These are phyloP conservation scores for Leccinum imitatum DNA, from an alignment of 768 basidiomycete species.

Conservation along the genomic window DNA sequence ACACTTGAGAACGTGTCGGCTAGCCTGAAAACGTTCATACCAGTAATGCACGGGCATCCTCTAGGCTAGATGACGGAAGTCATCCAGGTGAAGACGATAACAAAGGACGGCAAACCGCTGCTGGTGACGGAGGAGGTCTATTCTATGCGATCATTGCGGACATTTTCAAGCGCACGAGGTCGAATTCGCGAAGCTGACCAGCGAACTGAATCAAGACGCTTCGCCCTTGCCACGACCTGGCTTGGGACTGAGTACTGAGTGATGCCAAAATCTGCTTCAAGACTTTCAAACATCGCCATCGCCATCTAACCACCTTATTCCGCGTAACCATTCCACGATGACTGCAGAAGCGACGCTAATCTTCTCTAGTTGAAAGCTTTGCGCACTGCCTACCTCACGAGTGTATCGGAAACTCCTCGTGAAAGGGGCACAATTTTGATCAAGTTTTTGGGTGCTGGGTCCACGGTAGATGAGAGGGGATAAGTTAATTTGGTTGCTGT, in stretches of 20 bases:
- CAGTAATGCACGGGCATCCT: too few relatives aligned
- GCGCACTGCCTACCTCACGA: neutral
- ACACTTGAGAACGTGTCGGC: too few relatives aligned
- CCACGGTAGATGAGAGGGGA: neutral
- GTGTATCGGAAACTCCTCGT: neutral
- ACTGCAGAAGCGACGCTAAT: slow-evolving; percentile 4
- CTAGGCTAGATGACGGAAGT: slow-evolving; percentile 20
- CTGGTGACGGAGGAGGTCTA: slow-evolving; percentile 24
- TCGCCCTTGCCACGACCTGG: neutral
- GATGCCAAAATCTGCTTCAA: slow-evolving; percentile 9
- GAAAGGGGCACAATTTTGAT: slow-evolving; percentile 8
- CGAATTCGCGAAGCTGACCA: slow-evolving; percentile 30
- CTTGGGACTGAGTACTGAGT: neutral
- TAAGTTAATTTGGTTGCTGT: too few relatives aligned
- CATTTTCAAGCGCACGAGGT: slow-evolving; percentile 31
- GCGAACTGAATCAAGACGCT: slow-evolving; percentile 20
- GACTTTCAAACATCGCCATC: slow-evolving; percentile 2
- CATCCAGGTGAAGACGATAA: slow-evolving; percentile 31
- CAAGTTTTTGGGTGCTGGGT: neutral
- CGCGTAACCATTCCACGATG: slow-evolving; percentile 1
- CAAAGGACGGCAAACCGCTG: slow-evolving; percentile 20
- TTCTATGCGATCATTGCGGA: slow-evolving; percentile 31
- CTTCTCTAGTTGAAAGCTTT: slow-evolving; percentile 5
- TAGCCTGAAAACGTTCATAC: too few relatives aligned
- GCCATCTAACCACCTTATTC: slow-evolving; percentile 6